Base-by-base conservation (phyloP, 805 yeast genomes). In the Spathaspora arborariae region DNA sequence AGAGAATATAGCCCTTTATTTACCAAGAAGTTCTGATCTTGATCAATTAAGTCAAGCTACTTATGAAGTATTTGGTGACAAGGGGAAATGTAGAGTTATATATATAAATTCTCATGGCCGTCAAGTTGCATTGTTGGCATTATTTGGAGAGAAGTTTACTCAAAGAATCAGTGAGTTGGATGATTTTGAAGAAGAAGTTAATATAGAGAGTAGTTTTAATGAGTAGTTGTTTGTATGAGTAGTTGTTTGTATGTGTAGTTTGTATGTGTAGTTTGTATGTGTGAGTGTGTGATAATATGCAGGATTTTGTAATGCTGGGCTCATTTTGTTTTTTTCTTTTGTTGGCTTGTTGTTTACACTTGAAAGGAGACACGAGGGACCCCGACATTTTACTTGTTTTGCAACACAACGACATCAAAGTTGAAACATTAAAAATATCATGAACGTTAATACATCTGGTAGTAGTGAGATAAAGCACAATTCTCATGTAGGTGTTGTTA, bases 1-100 rank as follows among this genome's bases (percentile, higher is more conserved):
- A 2, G 51, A 62, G 1, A 77, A 80, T 51, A 76, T 84, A 24
- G 81, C 79, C 6, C 60, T 85, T 2, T 84, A 83, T 56, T 66
- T 85, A 18, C 94, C 94, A 1, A 69, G 81, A 50, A 82, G 80
- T 53, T 76, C 79, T 44, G 70, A 80, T 54, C 54, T 81, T 20
- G 65, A 65, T 26, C 88, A 84, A 53, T 56, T 85, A 6, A 57
- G 77, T 1, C 55, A 59, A 11, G 68, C 79, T 1, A 78, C 86
- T 1, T 59, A 62, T 18, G 65, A 67, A 20, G 56, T 81, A 1
- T 64, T 72, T 44, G 85, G 86, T 0, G 51, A 57, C 0, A 55
- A 58, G 1, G 76, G 72, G 7, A 62, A 60, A 42, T 72, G 82
- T 42, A 64, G 81, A 46, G 68, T 81, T 2, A 55, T 81, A 2